These are phyloP conservation scores for Yarrowia sp. DNA, from an alignment of 805 yeast species.

Conservation along the genomic window DNA sequence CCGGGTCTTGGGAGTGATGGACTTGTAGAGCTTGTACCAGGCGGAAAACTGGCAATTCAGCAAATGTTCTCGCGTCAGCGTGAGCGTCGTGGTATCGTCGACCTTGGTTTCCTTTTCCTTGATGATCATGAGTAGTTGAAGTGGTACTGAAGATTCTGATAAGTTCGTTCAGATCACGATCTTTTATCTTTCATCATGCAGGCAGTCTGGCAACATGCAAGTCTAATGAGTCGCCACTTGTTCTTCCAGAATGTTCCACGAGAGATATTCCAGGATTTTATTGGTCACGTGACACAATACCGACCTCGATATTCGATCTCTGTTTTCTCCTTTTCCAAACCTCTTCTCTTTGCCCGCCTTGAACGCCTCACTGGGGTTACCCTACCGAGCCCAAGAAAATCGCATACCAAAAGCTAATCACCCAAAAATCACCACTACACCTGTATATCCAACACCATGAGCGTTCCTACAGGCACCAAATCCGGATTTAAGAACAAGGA, in stretches of 20 bases:
- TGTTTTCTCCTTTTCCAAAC: not conserved
- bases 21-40: slow-evolving; percentile 65
- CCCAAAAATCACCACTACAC: slow-evolving; percentile 51
- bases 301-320: not conserved
- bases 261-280: too few species aligned
- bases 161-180: not conserved
- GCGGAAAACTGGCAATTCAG: slow-evolving; percentile 61
- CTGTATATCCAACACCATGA: slow-evolving; percentile 40
- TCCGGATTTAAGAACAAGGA: slow-evolving; percentile 79
- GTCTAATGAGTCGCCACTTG: slow-evolving; percentile 11
- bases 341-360: slow-evolving; percentile 1
- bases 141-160: too few species aligned
- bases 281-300: not conserved
- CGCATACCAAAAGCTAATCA: slow-evolving; percentile 40
- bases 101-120: slow-evolving; percentile 1
- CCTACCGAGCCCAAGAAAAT: slow-evolving; percentile 33
- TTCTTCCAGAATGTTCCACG: slow-evolving; percentile 32
- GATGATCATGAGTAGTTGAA: not conserved
- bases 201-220: slow-evolving; percentile 16
- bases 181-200: slow-evolving; percentile 12
- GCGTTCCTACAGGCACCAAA: slow-evolving; percentile 37
- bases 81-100: slow-evolving; percentile 13
- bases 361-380: not conserved
- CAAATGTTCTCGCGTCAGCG: slow-evolving; percentile 50
- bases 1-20: slow-evolving; percentile 58